Evolutionary conservation across 78 protist genomes (phyloP).

Genomic region (Mantamonas sphyraenae): DNA sequence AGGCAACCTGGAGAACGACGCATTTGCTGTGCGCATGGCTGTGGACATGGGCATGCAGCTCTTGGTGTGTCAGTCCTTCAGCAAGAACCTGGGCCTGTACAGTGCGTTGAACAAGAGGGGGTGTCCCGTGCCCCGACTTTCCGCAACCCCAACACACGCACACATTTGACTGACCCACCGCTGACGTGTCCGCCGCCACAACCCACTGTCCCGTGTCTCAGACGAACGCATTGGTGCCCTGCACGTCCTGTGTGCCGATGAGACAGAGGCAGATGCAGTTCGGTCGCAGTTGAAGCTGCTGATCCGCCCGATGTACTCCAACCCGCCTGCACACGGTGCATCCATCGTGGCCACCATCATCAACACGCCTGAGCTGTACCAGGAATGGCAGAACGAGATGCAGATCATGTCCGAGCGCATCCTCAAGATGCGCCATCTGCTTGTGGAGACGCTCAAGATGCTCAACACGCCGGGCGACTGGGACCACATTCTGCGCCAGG

Average conservation of each 20-base stretch:
- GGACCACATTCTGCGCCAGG: conserved; percentile 79
- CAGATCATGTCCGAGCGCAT: conserved; percentile 70
- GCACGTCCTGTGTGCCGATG: conserved; percentile 13
- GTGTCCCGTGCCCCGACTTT: conserved; percentile 20
- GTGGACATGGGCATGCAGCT: conserved; percentile 17
- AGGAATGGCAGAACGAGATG: conserved; percentile 29
- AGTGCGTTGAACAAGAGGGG: too few species aligned
- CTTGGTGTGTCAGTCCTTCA: conserved; percentile 71
- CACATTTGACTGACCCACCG: conserved; percentile 7
- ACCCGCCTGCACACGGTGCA: conserved; percentile 96
- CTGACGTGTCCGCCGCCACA: too few species aligned
- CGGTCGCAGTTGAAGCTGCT: conserved; percentile 74
- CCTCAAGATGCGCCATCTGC: conserved; percentile 49
- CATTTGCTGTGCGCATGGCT: conserved; percentile 64
- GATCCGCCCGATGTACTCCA: conserved; percentile 87
- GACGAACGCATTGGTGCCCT: conserved; percentile 69
- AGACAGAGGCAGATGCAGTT: conserved; percentile 32
- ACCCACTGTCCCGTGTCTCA: too few species aligned
- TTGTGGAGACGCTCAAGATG: conserved; percentile 42
- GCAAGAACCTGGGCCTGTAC: conserved; percentile 98
- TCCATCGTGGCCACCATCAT: conserved; percentile 73
- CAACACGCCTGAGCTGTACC: conserved; percentile 20
- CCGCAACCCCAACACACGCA: too few species aligned
- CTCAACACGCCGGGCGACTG: conserved; percentile 63
- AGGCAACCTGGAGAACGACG: conserved; percentile 88